These are phyloP conservation scores for Diutina pseudorugosa DNA, from an alignment of 1,139 yeast species.

Conservation along the genomic window DNA sequence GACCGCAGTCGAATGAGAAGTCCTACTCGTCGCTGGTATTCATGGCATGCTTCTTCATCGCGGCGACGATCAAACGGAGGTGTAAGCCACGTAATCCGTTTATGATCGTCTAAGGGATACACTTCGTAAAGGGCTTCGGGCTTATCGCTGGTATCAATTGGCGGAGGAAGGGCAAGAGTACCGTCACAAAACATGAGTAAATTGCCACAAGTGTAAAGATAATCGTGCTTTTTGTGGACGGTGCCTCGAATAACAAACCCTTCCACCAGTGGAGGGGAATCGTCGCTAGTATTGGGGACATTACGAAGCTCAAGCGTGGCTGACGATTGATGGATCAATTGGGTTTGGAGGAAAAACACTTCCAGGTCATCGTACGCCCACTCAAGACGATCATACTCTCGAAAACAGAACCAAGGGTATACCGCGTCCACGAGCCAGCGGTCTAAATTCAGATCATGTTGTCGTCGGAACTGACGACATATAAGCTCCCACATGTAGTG, in stretches of 20 bases:
- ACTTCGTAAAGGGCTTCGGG: not conserved
- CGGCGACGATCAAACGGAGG: not conserved
- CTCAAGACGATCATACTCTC: slow-evolving; percentile 61
- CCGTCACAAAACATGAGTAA: not conserved
- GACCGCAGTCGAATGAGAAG: not conserved
- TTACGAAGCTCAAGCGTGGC: slow-evolving; percentile 41
- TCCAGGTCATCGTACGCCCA: slow-evolving; percentile 54
- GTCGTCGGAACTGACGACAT: not conserved
- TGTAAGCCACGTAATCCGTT: not conserved
- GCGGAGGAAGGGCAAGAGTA: not conserved
- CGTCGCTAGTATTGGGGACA: slow-evolving; percentile 12
- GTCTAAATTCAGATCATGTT: slow-evolving; percentile 5
- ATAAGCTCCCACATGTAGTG: not conserved
- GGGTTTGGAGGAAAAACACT: slow-evolving; percentile 23
- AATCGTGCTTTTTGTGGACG: not conserved
- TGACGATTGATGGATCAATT: slow-evolving; percentile 15
- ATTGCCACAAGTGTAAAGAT: not conserved
- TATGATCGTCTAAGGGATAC: not conserved
- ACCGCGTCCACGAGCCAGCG: slow-evolving; percentile 13
- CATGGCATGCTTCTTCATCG: not conserved
- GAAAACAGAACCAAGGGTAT: slow-evolving; percentile 43
- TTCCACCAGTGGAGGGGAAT: slow-evolving; percentile 25
- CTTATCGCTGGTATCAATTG: not conserved
- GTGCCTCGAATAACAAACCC: slow-evolving; percentile 6
- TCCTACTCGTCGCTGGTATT: not conserved